phyloP scores from a whole-genome alignment of 352 stramenopile genomes.

The Globisporangium heterothallicum region DNA sequence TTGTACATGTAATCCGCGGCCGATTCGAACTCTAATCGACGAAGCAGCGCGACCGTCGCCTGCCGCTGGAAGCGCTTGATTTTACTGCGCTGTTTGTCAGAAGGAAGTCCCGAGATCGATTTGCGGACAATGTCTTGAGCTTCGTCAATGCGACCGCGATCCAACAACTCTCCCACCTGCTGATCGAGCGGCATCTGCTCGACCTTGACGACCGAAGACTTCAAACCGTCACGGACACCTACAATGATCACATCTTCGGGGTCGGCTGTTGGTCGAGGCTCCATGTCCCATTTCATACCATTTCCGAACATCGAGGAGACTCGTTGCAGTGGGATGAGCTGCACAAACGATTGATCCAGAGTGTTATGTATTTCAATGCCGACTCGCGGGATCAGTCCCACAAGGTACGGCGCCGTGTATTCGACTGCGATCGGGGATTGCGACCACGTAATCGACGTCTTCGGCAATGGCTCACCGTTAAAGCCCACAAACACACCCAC shows the following conservation, averaged over 20 bases:
- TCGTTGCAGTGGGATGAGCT: slow-evolving; percentile 59
- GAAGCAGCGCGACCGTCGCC: slow-evolving; percentile 68
- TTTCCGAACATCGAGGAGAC: slow-evolving; percentile 80
- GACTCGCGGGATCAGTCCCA: slow-evolving; percentile 68
- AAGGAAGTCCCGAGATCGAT: slow-evolving; percentile 58
- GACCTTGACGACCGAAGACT: slow-evolving; percentile 78
- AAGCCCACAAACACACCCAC: slow-evolving; percentile 79
- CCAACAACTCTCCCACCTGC: slow-evolving; percentile 77
- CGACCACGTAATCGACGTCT: slow-evolving; percentile 82
- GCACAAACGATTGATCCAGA: slow-evolving; percentile 66
- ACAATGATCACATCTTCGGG: slow-evolving; percentile 77
- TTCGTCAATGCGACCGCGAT: slow-evolving; percentile 82
- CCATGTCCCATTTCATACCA: slow-evolving; percentile 90
- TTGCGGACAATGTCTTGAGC: slow-evolving; percentile 82
- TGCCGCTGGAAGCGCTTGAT: slow-evolving; percentile 87
- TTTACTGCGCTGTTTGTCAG: slow-evolving; percentile 84
- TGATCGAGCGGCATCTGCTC: slow-evolving; percentile 84
- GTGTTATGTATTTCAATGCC: slow-evolving; percentile 80
- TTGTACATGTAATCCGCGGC: slow-evolving; percentile 85
- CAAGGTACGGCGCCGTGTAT: slow-evolving; percentile 74
- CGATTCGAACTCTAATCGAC: slow-evolving; percentile 71
- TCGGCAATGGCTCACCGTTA: slow-evolving; percentile 68
- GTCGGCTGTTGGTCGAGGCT: slow-evolving; percentile 64
- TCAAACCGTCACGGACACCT: slow-evolving; percentile 59
- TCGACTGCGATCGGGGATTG: slow-evolving; percentile 68